phyloP scores from a whole-genome alignment of 495 filamentous ascomycete genomes.

The Neurospora sp. region DNA sequence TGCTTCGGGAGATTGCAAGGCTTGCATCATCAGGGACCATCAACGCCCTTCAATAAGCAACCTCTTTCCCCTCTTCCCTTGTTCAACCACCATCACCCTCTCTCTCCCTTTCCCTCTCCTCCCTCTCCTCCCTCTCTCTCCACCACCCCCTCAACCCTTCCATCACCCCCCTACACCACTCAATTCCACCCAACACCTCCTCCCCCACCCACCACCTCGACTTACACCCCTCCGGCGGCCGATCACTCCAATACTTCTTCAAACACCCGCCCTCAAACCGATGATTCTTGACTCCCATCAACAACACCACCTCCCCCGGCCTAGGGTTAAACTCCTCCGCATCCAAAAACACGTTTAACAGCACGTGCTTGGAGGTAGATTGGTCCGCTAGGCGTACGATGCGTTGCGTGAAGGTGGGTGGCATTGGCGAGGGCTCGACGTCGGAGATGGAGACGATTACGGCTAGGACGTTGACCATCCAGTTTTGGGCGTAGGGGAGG shows the following conservation, averaged over 20 bases:
- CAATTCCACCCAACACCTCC: conserved; percentile 9
- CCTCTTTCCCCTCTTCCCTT: background rate
- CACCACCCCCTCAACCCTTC: conserved; percentile 30
- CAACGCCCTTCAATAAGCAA: no score
- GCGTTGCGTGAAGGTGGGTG: conserved; percentile 31
- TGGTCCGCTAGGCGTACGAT: conserved; percentile 31
- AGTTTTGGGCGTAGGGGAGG: conserved; percentile 40
- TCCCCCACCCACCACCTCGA: conserved; percentile 33
- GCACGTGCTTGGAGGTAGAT: conserved; percentile 31
- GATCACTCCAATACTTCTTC: conserved; percentile 38
- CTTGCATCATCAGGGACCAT: no score
- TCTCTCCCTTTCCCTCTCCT: conserved; percentile 20
- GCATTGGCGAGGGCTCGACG: conserved; percentile 23
- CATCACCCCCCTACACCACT: conserved; percentile 32
- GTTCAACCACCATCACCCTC: background rate
- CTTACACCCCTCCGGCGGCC: conserved; percentile 9
- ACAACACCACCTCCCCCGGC: conserved; percentile 31
- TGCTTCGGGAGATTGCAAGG: no score
- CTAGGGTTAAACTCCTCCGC: conserved; percentile 28
- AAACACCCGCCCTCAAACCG: conserved; percentile 35
- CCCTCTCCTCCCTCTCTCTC: conserved; percentile 6
- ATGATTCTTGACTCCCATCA: conserved; percentile 39
- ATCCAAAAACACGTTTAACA: conserved; percentile 36
- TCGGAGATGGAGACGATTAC: conserved; percentile 30
- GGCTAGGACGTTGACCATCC: conserved; percentile 35